phyloP scores from a whole-genome alignment of 768 basidiomycete genomes.

The Brasilioporus rufonigricans region DNA sequence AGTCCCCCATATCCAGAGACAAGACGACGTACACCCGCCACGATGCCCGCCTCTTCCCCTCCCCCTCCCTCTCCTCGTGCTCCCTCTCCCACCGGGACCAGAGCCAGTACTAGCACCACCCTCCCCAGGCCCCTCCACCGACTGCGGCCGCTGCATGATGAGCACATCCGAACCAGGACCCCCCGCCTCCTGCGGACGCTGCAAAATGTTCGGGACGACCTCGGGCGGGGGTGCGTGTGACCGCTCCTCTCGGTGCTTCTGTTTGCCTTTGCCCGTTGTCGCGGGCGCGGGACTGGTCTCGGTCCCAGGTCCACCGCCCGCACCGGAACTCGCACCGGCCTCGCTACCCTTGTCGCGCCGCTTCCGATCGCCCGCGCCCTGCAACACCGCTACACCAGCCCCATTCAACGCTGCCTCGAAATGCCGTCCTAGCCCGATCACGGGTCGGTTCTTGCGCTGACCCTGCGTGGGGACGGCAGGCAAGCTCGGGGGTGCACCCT shows the following conservation, averaged over 20 bases:
- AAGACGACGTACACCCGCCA: conserved; percentile 19
- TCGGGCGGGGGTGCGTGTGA: background rate
- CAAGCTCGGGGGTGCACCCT: conserved; percentile 6
- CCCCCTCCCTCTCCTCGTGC: conserved; percentile 29
- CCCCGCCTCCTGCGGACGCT: conserved; percentile 20
- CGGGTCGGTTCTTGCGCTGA: conserved; percentile 49
- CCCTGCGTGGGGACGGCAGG: background rate
- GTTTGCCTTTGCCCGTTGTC: conserved; percentile 16
- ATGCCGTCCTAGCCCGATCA: conserved; percentile 62
- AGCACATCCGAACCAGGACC: conserved; percentile 3
- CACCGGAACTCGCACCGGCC: background rate
- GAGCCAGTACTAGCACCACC: background rate
- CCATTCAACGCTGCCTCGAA: conserved; percentile 73
- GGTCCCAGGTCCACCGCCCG: background rate
- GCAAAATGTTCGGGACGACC: conserved; percentile 23
- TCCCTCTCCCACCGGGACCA: conserved; percentile 14
- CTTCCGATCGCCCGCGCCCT: conserved; percentile 29
- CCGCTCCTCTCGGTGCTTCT: conserved; percentile 15
- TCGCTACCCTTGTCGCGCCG: conserved; percentile 35
- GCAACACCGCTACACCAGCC: conserved; percentile 45
- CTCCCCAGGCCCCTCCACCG: background rate
- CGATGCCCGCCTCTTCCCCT: conserved; percentile 32
- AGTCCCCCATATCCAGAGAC: no score
- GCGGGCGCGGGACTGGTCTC: background rate
- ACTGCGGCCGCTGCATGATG: conserved; percentile 13